A percentile compares a stretch with the other conserved stretches of the same genome.
These are phyloP conservation scores for Solanum gracilifrons DNA, from an alignment of 257 asterid species.

Conservation along the genomic window DNA sequence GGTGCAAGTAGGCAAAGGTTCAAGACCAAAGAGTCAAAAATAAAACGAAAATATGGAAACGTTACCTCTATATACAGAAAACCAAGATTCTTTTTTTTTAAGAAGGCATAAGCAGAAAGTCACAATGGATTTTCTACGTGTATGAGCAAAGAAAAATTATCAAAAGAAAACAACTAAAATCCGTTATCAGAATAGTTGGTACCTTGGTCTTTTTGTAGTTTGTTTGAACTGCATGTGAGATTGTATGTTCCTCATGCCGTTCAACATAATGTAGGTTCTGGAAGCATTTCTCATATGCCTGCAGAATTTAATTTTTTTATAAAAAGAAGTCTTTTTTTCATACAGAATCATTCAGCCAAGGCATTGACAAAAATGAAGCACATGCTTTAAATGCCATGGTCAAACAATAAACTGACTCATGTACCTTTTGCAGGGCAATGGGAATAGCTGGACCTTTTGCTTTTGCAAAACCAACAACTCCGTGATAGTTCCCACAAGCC, in stretches of 20 bases:
- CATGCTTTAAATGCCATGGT: not conserved
- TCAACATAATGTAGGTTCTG: conserved; percentile 89
- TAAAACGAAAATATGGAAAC: not conserved
- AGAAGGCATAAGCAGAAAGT: not conserved
- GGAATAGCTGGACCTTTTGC: conserved; percentile 83
- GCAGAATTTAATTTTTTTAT: not conserved
- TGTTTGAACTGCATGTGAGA: conserved; percentile 92
- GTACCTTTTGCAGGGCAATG: conserved; percentile 82
- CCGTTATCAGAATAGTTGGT: not conserved
- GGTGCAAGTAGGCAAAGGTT: conserved; percentile 4
- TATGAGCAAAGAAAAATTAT: not conserved
- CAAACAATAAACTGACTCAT: not conserved
- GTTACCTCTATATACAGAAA: not conserved
- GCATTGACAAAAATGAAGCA: not conserved
- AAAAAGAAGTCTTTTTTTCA: not conserved
- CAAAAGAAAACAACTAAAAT: not conserved
- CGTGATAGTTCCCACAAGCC: conserved; percentile 94
- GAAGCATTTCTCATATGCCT: conserved; percentile 93
- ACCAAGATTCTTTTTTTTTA: not conserved
- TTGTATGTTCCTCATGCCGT: conserved; percentile 87
- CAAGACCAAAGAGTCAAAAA: not conserved
- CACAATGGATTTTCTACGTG: not conserved
- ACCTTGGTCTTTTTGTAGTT: conserved; percentile 87
- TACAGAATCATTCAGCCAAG: not conserved
- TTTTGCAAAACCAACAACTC: conserved; percentile 89